Evolutionary conservation across 306 rosid genomes (phyloP).

Genomic region (Dryas alaskensis): DNA sequence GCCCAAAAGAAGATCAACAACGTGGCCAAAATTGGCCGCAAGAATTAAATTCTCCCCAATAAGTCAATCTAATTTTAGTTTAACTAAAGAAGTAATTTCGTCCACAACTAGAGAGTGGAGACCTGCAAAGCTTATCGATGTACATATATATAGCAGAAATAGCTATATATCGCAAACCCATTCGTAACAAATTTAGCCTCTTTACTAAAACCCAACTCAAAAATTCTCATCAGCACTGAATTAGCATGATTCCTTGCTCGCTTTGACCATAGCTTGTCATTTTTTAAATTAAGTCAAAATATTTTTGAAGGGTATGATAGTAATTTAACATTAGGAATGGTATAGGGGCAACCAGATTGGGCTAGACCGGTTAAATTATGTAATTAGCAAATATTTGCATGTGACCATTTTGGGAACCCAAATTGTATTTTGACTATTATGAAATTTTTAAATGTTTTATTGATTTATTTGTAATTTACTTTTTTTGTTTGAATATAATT

Average conservation of each 20-base stretch:
- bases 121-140: slow-evolving; percentile 68
- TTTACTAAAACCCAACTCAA: slow-evolving; percentile 42
- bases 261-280: slow-evolving; percentile 28
- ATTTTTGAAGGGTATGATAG: too few species aligned
- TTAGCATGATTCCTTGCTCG: slow-evolving; percentile 39
- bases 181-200: slow-evolving; percentile 42
- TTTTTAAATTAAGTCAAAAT: too few species aligned
- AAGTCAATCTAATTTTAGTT: slow-evolving; percentile 54
- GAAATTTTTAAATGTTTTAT: too few species aligned
- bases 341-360: too few species aligned
- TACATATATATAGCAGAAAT: slow-evolving; percentile 49
- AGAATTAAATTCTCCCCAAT: slow-evolving; percentile 48
- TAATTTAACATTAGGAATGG: too few species aligned
- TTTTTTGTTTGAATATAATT: too few species aligned
- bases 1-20: slow-evolving; percentile 56
- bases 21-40: slow-evolving; percentile 48
- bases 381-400: too few species aligned
- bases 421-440: too few species aligned
- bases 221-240: slow-evolving; percentile 56
- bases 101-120: slow-evolving; percentile 54
- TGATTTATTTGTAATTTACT: too few species aligned
- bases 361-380: too few species aligned
- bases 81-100: slow-evolving; percentile 53
- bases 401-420: too few species aligned
- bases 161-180: slow-evolving; percentile 67